Conservation (phyloP, 1,284 basidiomycete genomes). For the Irpex rosettiformis region DNA sequence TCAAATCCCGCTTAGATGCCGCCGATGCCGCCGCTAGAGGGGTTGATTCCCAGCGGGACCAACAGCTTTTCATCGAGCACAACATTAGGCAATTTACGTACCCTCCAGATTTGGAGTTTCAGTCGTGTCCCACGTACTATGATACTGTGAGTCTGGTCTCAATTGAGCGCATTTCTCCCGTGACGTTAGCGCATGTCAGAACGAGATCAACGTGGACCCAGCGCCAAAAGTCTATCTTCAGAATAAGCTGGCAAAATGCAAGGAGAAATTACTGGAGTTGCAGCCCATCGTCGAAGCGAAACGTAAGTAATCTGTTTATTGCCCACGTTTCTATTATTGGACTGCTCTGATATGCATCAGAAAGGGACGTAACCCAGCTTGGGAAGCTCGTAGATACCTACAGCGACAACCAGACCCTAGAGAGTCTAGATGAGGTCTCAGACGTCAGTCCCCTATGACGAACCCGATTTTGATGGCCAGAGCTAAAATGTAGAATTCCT, state of each 20-base stretch:
- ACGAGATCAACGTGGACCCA: constrained; percentile 58
- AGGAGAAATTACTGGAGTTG: constrained; percentile 59
- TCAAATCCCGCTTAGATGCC: constrained; percentile 45
- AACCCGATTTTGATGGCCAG: not conserved
- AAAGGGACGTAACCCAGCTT: constrained; percentile 54
- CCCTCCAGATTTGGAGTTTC: constrained; percentile 68
- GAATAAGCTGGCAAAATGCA: constrained; percentile 64
- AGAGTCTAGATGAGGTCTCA: constrained; percentile 59
- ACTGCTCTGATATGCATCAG: constrained; percentile 29
- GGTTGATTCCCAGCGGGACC: constrained; percentile 57
- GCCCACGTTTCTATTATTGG: not conserved
- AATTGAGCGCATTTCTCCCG: not conserved
- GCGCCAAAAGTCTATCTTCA: constrained; percentile 74
- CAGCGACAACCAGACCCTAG: constrained; percentile 48
- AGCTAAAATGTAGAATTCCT: not conserved
- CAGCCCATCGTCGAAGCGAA: constrained; percentile 53
- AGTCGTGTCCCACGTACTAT: constrained; percentile 71
- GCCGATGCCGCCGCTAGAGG: constrained; percentile 45
- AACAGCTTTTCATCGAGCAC: constrained; percentile 66
- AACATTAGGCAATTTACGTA: constrained; percentile 63
- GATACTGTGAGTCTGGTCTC: constrained; percentile 51
- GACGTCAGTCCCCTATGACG: constrained; percentile 35
- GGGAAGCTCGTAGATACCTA: constrained; percentile 49
- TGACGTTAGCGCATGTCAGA: constrained; percentile 34
- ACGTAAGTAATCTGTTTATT: constrained; percentile 39